Evolutionary conservation across 2,329 filamentous ascomycete genomes (phyloP), one percentile per base, ranked within the genome.

Genomic region (Aureobasidium subglaciale): DNA sequence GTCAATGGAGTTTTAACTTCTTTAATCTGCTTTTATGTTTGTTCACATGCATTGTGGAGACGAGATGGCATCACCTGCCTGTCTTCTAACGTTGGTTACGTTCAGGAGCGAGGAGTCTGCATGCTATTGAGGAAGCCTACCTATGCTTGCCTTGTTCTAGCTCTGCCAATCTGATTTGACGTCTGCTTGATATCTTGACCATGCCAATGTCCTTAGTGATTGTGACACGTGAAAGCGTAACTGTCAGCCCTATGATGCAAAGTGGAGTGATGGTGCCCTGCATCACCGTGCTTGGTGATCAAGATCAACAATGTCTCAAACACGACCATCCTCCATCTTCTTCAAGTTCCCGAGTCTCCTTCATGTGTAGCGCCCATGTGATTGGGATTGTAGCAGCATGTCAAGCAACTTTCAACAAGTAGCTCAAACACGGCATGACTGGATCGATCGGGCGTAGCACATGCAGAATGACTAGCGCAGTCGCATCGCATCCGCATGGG

Each of bases 101-200:
- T 48, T 56, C 42, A 60, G 57, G 55, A 62, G 59, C 53, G 52
- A 57, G 49, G 56, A 58, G 58, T 41, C 56, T 61, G 61, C 63
- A 64, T 61, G 62, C 62, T 59, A 71, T 74, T 70, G 70, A 75
- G 72, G 72, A 75, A 69, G 68, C 70, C 71, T 73, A 68, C 66
- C 70, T 69, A 64, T 71, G 71, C 71, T 67, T 68, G 67, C 54
- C 42, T 49, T 41, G 41, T 57, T 43, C 40, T 48, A 58, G 50
- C 30, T 58, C 3, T 55, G 29, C 54, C 30, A 57, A 41, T 55
- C n/a, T 55, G 53, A 55, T 55, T 55, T 46, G 37, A 25, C 49
- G 30, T 18, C 34, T 55, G 38, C 30, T 46, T 55, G 53, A 46
- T 38, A 42, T 20, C 10, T 16, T 15, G 30, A 34, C 7, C 6